Evolutionary conservation across 306 rosid species (phyloP), one percentile per base, ranked within the genome.

Genomic region (Quercus variabilis): DNA sequence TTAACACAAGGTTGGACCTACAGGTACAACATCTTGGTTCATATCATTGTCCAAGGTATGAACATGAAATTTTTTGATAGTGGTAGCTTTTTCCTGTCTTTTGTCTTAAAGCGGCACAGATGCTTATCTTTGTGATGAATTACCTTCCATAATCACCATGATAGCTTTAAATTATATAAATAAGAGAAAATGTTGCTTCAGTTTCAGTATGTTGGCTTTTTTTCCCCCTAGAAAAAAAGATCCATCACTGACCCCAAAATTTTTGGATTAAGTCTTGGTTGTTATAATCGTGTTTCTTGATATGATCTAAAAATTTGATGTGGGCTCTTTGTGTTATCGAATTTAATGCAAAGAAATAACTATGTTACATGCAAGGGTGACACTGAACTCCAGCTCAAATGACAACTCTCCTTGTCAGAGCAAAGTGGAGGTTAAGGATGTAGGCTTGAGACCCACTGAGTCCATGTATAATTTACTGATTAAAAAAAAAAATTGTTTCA

Each of bases 1-100:
- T 71, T 30, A 68, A 71, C 18, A 2, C 31, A 68, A 73, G 35
- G 20, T 79, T 80, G 68, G 73, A 77, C 71, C 26, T 28, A 35
- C 69, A 1, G 20, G 2, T 26, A 26, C 69, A 2, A 28, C 20
- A 63, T 28, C 30, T 63, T 35, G 30, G n/a, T 28, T 28, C 41
- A 28, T 63, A 14, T 10, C 3, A 28, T 63, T 28, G 38, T 63
- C 69, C 33, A 28, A 63, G 69, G 31, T 28, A 63, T 26, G 17
- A 63, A 35, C 69, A 28, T 26, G 69, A 63, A 63, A 26, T 14
- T 15, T 26, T 5, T 58, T 25, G 65, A 58, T 58, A 21, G 31
- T 19, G 33, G 67, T 5, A 49, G 54, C 54, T 1, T 49, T 1
- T 49, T 49, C 54, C 54, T 49, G 17, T 49, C 54, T 49, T 13